Evolutionary conservation across 2,329 filamentous ascomycete species (phyloP), one percentile per base, ranked within the genome.

Genomic region (Fusarium phyllophilum): DNA sequence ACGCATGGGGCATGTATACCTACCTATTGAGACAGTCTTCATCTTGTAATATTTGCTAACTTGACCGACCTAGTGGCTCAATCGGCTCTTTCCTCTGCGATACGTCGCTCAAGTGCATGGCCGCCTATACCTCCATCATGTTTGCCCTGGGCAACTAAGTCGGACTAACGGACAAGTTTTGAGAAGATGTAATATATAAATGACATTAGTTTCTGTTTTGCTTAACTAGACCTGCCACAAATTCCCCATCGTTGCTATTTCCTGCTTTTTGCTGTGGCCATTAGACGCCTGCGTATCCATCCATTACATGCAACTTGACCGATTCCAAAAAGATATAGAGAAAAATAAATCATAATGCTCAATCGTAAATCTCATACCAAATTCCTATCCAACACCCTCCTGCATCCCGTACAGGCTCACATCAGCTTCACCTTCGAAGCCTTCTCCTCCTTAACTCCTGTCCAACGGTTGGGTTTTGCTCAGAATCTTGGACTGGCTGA

Each of bases 61-160:
- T 26, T 14, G 39, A 57, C 33, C 13, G 6, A 48, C 44, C 15
- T 41, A 84, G 82, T 57, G 86, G 86, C 45, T 82, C 83, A 26
- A 20, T 67, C 9, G 65, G 81, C 20, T 78, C 82, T 26, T 68
- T 76, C 41, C 57, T 87, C 22, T 78, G 77, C 58, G 85, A 86
- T 62, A 2, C 81, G 0, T 62, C 69, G 9, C 78, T 89, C 42
- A 86, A 85, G 74, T 54, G 83, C 41, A 82, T 84, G 78, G 84
- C 87, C 18, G 78, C 82, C n/a, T 85, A 85, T 75, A 81, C 86
- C 15, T 79, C 83, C 18, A 75, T 84, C 54, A 81, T 80, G 59
- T 78, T 85, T 69, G 80, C 82, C 29, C 69, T 84, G 60, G 78
- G 77, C 70, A 78, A 81, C 55, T 79, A 69, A 68, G 36, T n/a